Evolutionary conservation across 1,284 basidiomycete genomes (phyloP).

Genomic region (Pseudozyma thailandica): DNA sequence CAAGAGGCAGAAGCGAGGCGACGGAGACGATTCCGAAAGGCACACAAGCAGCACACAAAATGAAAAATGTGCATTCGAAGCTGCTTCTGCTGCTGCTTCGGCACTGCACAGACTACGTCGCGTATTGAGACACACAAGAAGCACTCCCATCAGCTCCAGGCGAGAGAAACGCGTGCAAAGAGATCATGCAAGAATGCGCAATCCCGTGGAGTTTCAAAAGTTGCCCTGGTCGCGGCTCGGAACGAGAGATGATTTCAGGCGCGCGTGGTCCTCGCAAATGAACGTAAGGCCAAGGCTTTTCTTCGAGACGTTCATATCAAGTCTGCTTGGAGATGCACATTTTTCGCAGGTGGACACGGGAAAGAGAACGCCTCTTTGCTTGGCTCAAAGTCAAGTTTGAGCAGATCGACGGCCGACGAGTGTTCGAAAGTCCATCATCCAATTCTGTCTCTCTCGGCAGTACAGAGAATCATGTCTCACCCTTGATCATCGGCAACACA

Average conservation of each 20-base stretch:
- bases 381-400: not conserved
- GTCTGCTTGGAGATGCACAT: too few species aligned
- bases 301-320: not conserved
- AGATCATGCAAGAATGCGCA: constrained; percentile 4
- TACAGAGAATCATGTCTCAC: constrained; percentile 4
- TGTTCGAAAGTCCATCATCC: not conserved
- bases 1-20: too few species aligned
- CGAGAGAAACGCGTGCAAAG: not conserved
- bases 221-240: not conserved
- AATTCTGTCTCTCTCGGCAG: constrained; percentile 1
- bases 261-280: too few species aligned
- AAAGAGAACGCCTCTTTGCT: not conserved
- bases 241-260: not conserved
- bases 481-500: constrained; percentile 24
- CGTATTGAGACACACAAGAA: not conserved
- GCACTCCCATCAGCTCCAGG: not conserved
- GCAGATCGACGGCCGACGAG: not conserved
- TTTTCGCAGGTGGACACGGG: not conserved
- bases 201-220: constrained; percentile 10
- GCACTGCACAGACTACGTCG: not conserved
- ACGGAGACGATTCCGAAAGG: not conserved
- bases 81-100: not conserved
- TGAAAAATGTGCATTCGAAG: not conserved
- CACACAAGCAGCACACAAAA: not conserved
- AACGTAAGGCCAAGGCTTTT: not conserved